A percentile compares a stretch with the other conserved stretches of the same genome.
Evolutionary conservation across 2,329 filamentous ascomycete species (phyloP).

Genomic region (Diaporthe australafricana): DNA sequence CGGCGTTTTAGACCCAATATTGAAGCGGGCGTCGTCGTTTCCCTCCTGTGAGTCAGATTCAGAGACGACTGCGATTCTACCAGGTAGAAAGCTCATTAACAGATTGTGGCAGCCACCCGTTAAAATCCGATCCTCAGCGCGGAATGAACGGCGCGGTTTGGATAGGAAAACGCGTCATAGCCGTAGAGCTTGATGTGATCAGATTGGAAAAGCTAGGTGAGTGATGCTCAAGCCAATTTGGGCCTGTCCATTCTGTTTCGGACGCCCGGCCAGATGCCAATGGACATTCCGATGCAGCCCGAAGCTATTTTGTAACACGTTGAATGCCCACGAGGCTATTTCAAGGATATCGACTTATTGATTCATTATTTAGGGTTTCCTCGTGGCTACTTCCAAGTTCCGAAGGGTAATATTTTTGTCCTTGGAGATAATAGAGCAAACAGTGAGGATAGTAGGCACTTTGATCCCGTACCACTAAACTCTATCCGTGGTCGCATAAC

Average conservation of each 20-base stretch:
- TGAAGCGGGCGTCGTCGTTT: neutral
- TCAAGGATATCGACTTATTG: neutral
- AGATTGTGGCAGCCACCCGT: neutral
- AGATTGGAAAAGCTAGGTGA: neutral
- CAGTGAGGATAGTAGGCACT: neutral
- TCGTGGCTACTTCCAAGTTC: neutral
- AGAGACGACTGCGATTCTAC: neutral
- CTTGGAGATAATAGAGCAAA: neutral
- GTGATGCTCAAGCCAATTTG: too few relatives aligned
- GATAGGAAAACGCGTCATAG: constrained; percentile 4
- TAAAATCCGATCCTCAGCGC: neutral
- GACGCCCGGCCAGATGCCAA: too few relatives aligned
- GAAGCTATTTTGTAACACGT: neutral
- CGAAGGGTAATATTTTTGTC: neutral
- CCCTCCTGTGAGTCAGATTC: neutral
- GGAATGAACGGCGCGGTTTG: neutral
- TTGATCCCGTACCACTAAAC: neutral
- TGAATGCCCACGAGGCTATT: neutral
- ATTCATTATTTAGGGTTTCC: neutral
- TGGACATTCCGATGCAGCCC: neutral
- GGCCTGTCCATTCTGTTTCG: too few relatives aligned
- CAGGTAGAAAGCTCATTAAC: neutral
- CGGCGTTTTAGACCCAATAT: neutral
- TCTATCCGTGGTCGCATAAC: neutral
- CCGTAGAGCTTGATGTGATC: neutral